Conservation (phyloP, 257 asterid species). For the Lithospermum erythrorhizon region DNA sequence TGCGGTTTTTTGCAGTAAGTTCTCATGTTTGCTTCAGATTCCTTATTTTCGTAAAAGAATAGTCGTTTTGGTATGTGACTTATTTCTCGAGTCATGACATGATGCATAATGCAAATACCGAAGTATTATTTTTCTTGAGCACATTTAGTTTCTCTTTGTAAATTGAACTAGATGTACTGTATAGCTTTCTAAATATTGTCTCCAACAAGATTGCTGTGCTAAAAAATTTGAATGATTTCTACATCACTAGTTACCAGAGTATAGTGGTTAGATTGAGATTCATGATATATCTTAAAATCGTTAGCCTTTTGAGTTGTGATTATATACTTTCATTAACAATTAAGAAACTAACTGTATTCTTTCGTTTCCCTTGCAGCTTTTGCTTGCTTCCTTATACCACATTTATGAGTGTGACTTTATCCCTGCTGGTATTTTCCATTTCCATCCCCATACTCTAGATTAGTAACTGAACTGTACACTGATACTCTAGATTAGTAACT, state of each 20-base stretch:
- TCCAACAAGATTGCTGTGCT: no score
- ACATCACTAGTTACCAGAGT: no score
- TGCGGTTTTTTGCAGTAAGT: constrained; percentile 56
- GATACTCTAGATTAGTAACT: no score
- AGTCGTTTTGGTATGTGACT: not conserved
- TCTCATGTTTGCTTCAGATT: not conserved
- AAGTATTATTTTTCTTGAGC: not conserved
- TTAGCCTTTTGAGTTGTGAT: not conserved
- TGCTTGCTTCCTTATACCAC: constrained; percentile 33
- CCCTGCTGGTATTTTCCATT: constrained; percentile 35
- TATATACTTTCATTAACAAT: no score
- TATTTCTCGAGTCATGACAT: not conserved
- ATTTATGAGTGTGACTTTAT: constrained; percentile 31
- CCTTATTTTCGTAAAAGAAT: not conserved
- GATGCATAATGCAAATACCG: not conserved
- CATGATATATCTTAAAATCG: no score
- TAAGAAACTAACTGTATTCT: not conserved
- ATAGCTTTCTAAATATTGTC: no score
- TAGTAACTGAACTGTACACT: not conserved
- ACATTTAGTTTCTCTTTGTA: no score
- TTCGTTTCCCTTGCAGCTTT: constrained; percentile 34
- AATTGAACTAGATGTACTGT: no score
- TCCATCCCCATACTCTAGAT: not conserved
- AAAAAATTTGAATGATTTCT: no score
- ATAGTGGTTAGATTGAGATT: no score